Percentiles rank a stretch among this genome's conserved stretches.
These are phyloP conservation scores for Xylariaceae sp. DNA, from an alignment of 2,329 filamentous ascomycete genomes.

Conservation along the genomic window DNA sequence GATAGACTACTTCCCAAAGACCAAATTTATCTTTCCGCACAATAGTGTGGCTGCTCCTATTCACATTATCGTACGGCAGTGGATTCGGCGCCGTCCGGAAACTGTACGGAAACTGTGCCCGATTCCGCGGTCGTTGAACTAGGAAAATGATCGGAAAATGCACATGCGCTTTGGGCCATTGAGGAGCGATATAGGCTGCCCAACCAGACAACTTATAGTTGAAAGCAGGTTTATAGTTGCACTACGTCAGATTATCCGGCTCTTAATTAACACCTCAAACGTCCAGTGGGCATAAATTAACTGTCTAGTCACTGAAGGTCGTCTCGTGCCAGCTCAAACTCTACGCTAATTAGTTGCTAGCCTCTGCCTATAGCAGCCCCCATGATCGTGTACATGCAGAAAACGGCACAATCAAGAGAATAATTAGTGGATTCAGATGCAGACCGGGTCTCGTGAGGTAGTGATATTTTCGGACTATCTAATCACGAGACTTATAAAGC, in stretches of 20 bases:
- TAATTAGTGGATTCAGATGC: slow-evolving; percentile 18
- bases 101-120: slow-evolving; percentile 26
- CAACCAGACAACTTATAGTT: slow-evolving; percentile 14
- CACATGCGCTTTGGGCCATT: slow-evolving; percentile 16
- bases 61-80: neutral
- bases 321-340: too few species aligned
- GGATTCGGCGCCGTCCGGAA: neutral
- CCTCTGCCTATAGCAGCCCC: slow-evolving; percentile 13
- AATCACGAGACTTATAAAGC: neutral
- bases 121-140: slow-evolving; percentile 11
- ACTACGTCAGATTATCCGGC: too few species aligned
- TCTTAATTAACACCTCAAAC: too few species aligned
- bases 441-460: slow-evolving; percentile 5
- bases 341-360: too few species aligned
- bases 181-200: neutral
- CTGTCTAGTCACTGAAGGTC: too few species aligned
- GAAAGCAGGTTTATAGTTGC: too few species aligned
- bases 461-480: slow-evolving; percentile 11
- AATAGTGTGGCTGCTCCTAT: neutral
- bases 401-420: slow-evolving; percentile 9
- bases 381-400: neutral
- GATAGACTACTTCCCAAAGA: too few species aligned
- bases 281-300: too few species aligned
- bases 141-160: slow-evolving; percentile 17
- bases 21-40: too few species aligned